These are phyloP conservation scores for Neopestalotiopsis rosae DNA, from an alignment of 2,329 filamentous ascomycete genomes.

Conservation along the genomic window DNA sequence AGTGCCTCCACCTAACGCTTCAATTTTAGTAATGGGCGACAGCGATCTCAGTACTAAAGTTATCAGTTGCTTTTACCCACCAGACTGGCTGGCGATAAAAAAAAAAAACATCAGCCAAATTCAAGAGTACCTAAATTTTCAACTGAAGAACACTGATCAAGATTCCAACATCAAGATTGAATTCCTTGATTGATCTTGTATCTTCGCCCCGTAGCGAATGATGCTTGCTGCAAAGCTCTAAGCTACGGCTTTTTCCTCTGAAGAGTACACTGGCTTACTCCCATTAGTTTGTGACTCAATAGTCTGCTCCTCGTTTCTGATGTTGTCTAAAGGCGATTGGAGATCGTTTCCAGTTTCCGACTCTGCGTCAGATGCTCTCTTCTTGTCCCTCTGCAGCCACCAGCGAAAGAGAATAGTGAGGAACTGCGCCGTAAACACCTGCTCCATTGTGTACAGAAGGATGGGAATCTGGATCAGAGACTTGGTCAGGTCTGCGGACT, in stretches of 20 bases:
- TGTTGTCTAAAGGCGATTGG: no score
- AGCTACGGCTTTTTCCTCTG: background rate
- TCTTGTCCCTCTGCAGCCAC: slow-evolving; percentile 43
- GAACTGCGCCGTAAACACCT: slow-evolving; percentile 44
- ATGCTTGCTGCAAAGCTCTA: background rate
- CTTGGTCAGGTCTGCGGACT: slow-evolving; percentile 57
- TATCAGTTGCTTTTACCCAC: no score
- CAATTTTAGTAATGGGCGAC: no score
- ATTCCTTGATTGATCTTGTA: no score
- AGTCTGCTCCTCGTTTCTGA: background rate
- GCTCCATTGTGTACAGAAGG: slow-evolving; percentile 65
- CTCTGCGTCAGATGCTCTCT: slow-evolving; percentile 29
- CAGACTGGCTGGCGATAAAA: no score
- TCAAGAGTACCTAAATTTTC: no score
- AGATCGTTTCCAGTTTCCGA: slow-evolving; percentile 17
- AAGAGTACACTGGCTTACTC: background rate
- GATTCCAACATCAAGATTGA: no score
- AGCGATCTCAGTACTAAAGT: no score
- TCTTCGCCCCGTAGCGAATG: no score
- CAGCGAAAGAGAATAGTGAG: slow-evolving; percentile 48
- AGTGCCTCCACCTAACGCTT: no score
- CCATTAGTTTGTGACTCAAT: background rate
- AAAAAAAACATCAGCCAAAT: no score
- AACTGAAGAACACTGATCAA: no score
- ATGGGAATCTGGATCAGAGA: slow-evolving; percentile 68